A percentile compares a stretch with the other conserved stretches of the same genome.
These are phyloP conservation scores for Komagataella mondaviorum DNA, from an alignment of 805 yeast genomes.

Conservation along the genomic window DNA sequence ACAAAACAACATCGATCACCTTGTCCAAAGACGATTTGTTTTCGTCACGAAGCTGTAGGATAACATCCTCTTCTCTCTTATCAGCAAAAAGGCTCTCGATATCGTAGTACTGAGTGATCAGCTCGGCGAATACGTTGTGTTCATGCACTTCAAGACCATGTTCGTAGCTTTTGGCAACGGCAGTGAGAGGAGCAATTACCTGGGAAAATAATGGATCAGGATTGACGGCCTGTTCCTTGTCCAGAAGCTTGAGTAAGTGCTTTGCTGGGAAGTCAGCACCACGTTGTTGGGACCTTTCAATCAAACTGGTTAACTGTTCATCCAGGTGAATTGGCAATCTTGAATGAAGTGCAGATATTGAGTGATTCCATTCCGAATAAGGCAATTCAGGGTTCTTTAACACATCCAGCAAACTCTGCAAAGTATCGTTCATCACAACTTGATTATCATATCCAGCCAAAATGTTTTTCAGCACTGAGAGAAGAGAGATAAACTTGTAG, in stretches of 20 bases:
- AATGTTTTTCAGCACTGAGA: slow-evolving; percentile 59
- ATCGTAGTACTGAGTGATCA: slow-evolving; percentile 60
- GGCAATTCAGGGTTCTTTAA: slow-evolving; percentile 78
- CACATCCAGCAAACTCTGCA: slow-evolving; percentile 57
- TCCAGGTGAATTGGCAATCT: slow-evolving; percentile 77
- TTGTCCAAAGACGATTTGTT: slow-evolving; percentile 60
- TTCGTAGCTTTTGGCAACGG: slow-evolving; percentile 55
- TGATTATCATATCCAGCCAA: slow-evolving; percentile 91
- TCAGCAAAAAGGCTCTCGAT: slow-evolving; percentile 70
- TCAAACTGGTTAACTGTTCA: slow-evolving; percentile 43
- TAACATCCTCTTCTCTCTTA: slow-evolving; percentile 78
- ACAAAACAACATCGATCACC: slow-evolving; percentile 63
- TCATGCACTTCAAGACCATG: slow-evolving; percentile 80
- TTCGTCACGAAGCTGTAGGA: slow-evolving; percentile 78
- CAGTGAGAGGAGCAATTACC: slow-evolving; percentile 60
- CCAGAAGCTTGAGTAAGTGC: slow-evolving; percentile 60
- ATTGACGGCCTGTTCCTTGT: slow-evolving; percentile 36
- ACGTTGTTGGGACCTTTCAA: slow-evolving; percentile 54
- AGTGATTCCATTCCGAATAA: slow-evolving; percentile 80
- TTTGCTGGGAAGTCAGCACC: slow-evolving; percentile 85
- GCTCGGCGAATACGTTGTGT: slow-evolving; percentile 53
- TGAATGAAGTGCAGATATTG: slow-evolving; percentile 82
- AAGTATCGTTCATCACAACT: slow-evolving; percentile 78
- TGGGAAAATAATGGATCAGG: slow-evolving; percentile 37
- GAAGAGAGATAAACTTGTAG: slow-evolving; percentile 50